Base-by-base conservation (phyloP, 768 basidiomycete species). In the Kwoniella mangroviensis region DNA sequence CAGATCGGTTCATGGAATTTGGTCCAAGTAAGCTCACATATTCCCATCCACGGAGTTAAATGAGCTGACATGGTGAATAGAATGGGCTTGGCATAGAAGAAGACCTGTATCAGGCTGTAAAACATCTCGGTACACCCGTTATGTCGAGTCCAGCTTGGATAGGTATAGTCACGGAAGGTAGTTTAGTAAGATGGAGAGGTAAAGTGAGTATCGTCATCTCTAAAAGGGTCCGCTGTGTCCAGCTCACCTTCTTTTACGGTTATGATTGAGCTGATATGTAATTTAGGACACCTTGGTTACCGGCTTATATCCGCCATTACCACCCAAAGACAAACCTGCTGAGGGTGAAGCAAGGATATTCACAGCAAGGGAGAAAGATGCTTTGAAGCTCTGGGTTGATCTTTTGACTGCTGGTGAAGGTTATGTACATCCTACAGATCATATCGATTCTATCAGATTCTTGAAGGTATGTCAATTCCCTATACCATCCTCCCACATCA, bases 1-100 rank as follows among this genome's bases (percentile, higher is more conserved):
- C 71, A 79, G 51, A 52, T 79, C 87, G 89, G 6, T 79, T 92
- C 45, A 80, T 92, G 55, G 85, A 85, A 3, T 53, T 86, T 24
- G 88, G 89, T 82, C 74, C 83, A 58, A 84, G 86, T 41, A 76
- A 75, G 55, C 84, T 89, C 58, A 60, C 88, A 89, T 2, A 78
- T 91, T 13, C 41, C 56, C 9, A 26, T 13, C 73, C 90, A 52
- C 34, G 9, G 24, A 2, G 60, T 58, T 71, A 53, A 71, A 6
- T 22, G 11, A 15, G 60, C 60, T 70, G 52, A 60, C 52, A 26
- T 24, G 45, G 5, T n/a, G 26, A 21, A 24, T 89, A 92, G 84
- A 92, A 92, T 78, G 91, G 91, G 6, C 83, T 93, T 3, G 88
- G 88, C 45, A 88, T 91, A 12, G 91, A 92, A 77, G 84, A 81